Evolutionary conservation across 225 moss, liverwort and hornwort genomes (phyloP), one percentile per base, ranked within the genome.

Genomic region (Polytrichum commune): DNA sequence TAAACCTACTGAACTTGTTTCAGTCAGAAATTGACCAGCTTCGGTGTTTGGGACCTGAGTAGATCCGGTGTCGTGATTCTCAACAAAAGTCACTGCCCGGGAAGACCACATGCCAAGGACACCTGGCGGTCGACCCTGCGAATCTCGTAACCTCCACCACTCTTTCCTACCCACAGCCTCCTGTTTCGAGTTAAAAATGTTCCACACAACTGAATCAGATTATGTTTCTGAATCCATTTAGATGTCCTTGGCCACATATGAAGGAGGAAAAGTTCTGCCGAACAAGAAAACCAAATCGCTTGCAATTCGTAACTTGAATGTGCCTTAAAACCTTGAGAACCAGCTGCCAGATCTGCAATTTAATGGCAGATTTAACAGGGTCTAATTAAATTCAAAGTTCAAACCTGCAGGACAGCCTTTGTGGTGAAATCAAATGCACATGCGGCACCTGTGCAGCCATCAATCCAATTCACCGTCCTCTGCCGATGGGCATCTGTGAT

Each of bases 61-160:
- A 62, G 97, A 98, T 27, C 97, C 97, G 33, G 97, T 98, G 81
- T 94, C 97, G 74, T 98, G 97, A 74, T 98, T 98, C 73, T 98
- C 97, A 28, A 98, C 67, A 57, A 98, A 98, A 10, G 94, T 91
- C 7, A 98, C 88, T 32, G 94, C 88, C 70, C 97, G 91, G 57
- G 94, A 94, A 20, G 85, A 71, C 97, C 97, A 98, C 90, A 98
- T 86, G 83, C 97, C 97, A 70, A 94, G 8, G 32, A 94, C 84
- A 73, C 97, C 97, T 27, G 92, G 75, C 29, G 97, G 87, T 30
- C 90, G 89, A 54, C 89, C 88, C 66, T 82, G 87, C 32, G 83
- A 78, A 69, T 98, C 97, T 77, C 82, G 89, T 58, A 98, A 82
- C 72, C 97, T 86, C 97, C 97, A 98, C 97, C 97, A 98, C 68